Evolutionary conservation across 495 filamentous ascomycete genomes (phyloP).

Genomic region (Parachaetomium inaequale): DNA sequence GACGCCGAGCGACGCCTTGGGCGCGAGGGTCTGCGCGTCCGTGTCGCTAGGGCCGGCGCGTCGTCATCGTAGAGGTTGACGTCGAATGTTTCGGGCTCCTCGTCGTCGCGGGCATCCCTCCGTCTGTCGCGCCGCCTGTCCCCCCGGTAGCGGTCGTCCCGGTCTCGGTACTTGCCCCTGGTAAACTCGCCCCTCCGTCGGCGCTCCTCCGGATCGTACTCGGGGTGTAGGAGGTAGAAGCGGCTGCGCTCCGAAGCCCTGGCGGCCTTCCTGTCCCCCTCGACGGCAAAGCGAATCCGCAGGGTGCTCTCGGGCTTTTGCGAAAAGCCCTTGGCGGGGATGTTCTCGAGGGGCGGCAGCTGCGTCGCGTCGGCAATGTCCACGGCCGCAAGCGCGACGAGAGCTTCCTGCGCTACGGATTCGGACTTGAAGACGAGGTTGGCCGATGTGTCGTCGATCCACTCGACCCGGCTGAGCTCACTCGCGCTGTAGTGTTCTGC

Average conservation of each 20-base stretch:
- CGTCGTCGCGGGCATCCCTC: constrained; percentile 46
- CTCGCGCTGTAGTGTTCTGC: constrained; percentile 57
- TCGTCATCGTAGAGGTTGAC: constrained; percentile 78
- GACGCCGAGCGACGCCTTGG: constrained; percentile 35
- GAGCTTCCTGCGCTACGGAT: constrained; percentile 61
- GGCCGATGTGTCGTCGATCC: constrained; percentile 92
- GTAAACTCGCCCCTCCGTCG: constrained; percentile 45
- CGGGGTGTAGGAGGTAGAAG: constrained; percentile 87
- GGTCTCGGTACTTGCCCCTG: constrained; percentile 51
- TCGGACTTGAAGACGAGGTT: constrained; percentile 75
- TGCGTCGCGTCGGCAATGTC: constrained; percentile 44
- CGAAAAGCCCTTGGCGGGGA: constrained; percentile 59
- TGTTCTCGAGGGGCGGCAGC: constrained; percentile 48
- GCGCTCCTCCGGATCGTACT: constrained; percentile 78
- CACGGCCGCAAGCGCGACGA: constrained; percentile 57
- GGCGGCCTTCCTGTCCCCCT: constrained; percentile 71
- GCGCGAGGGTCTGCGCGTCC: constrained; percentile 29
- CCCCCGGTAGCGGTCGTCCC: constrained; percentile 58
- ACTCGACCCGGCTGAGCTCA: constrained; percentile 65
- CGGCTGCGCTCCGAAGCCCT: constrained; percentile 76
- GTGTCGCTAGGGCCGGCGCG: constrained; percentile 35
- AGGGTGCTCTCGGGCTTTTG: constrained; percentile 66
- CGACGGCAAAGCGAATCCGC: constrained; percentile 67
- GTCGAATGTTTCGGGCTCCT: constrained; percentile 57
- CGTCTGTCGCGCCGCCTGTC: constrained; percentile 56